Conservation (phyloP, 1,284 basidiomycete genomes). For the Marasmius oreades region DNA sequence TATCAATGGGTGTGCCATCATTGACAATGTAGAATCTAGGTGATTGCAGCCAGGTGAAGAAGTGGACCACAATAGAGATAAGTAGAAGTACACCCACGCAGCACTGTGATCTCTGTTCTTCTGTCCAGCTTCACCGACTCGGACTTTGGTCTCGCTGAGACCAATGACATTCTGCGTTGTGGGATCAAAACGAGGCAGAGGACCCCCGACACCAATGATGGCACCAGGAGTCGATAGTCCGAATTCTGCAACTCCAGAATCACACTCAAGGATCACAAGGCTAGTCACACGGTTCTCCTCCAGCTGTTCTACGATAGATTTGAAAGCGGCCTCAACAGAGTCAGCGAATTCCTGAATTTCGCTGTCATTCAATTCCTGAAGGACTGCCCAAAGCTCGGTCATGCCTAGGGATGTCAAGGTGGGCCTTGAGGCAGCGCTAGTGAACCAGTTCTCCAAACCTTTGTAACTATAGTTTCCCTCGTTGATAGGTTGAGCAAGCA, state of each 20-base stretch:
- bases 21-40: conserved; percentile 6
- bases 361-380: not conserved
- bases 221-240: conserved; percentile 1
- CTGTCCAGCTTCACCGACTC: not conserved
- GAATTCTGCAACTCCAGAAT: conserved; percentile 1
- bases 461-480: not conserved
- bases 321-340: conserved; percentile 1
- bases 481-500: not conserved
- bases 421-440: not conserved
- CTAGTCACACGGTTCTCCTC: not conserved
- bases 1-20: conserved; percentile 3
- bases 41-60: not conserved
- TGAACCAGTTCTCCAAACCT: not conserved
- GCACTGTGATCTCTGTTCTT: not conserved
- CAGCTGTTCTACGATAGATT: not conserved
- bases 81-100: not conserved
- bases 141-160: conserved; percentile 2
- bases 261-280: conserved; percentile 1
- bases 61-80: not conserved
- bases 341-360: not conserved
- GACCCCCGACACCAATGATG: not conserved
- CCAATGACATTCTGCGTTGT: conserved; percentile 3
- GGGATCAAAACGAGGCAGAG: not conserved
- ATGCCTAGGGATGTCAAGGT: not conserved
- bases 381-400: not conserved